Base-by-base conservation (phyloP, 768 basidiomycete species). In the Boletus subcaerulescens region DNA sequence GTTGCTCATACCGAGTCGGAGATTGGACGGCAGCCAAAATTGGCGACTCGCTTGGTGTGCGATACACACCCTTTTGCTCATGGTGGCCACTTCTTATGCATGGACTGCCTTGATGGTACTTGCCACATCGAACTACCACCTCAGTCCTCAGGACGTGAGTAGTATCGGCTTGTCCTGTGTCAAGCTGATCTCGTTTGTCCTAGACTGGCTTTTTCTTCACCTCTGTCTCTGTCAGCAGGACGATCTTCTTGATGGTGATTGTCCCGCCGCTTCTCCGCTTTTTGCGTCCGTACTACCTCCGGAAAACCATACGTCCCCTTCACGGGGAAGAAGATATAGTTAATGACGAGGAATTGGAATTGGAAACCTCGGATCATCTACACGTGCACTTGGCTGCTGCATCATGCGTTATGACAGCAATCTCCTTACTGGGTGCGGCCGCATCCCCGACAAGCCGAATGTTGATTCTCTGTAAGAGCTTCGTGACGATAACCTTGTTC, bases 21-120 rank as follows among this genome's bases (percentile, higher is more conserved):
- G 48, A 41, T 11, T 36, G 10, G 50, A 54, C 24, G 69, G 66
- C 10, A 53, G 45, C 42, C 60, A 18, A 13, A 71, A 68, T 29
- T 72, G 66, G 68, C 63, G 70, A 29, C 55, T 73, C n/a, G 10
- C 61, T 20, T 60, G 62, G 59, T 73, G 71, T 57, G 65, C 64
- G 0, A 43, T 42, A 6, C 71, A 73, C 51, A 54, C 45, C 26
- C 54, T 71, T 29, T 9, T 74, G n/a, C 59, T 58, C 10, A 49
- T 22, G 38, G 31, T 55, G 10, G 68, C 60, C 14, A 18, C 31
- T 36, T 12, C 45, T 3, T 71, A 70, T 20, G 45, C 52, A 0
- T 3, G 40, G 9, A 4, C 52, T 0, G 60, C 56, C 15, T 64
- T 68, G 54, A 1, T 72, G 6, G 61, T 69, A 17, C 51, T 68